Evolutionary conservation across 192 early-diverging fungal genomes (phyloP).

Genomic region (Coemansia sp.): DNA sequence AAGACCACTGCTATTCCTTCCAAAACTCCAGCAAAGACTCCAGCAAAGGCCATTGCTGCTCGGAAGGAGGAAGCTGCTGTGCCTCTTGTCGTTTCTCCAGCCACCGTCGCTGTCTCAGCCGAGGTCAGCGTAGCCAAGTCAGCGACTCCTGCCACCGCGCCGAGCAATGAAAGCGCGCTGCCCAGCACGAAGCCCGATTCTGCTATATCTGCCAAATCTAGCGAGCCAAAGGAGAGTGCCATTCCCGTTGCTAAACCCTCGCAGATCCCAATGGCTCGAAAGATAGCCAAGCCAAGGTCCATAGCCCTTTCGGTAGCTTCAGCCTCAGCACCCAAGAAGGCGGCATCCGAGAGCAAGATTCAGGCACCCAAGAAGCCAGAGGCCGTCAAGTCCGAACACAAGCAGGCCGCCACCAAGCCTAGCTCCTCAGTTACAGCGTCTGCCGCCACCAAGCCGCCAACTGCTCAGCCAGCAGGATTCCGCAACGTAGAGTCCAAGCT

Average conservation of each 20-base stretch:
- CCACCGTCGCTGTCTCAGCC: neutral
- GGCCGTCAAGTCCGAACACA: neutral
- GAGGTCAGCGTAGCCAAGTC: neutral
- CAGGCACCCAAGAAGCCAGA: slow-evolving; percentile 1
- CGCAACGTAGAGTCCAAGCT: slow-evolving; percentile 47
- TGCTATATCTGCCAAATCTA: neutral
- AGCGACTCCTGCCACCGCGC: neutral
- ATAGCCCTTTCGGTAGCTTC: neutral
- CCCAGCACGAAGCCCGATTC: neutral
- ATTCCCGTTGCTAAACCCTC: neutral
- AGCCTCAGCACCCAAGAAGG: neutral
- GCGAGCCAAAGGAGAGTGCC: neutral
- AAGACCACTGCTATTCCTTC: neutral
- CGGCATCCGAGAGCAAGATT: slow-evolving; percentile 2
- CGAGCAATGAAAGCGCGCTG: neutral
- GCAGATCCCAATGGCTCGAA: slow-evolving; percentile 14
- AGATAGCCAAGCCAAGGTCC: neutral
- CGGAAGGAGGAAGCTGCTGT: neutral
- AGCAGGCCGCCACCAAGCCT: neutral
- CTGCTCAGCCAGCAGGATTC: slow-evolving; percentile 5
- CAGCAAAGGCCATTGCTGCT: neutral
- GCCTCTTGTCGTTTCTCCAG: neutral
- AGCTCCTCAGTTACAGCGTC: neutral
- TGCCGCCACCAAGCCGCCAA: neutral
- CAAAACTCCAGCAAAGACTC: neutral